Base-by-base conservation (phyloP, 2,329 filamentous ascomycete genomes). In the Botrytis galanthina region DNA sequence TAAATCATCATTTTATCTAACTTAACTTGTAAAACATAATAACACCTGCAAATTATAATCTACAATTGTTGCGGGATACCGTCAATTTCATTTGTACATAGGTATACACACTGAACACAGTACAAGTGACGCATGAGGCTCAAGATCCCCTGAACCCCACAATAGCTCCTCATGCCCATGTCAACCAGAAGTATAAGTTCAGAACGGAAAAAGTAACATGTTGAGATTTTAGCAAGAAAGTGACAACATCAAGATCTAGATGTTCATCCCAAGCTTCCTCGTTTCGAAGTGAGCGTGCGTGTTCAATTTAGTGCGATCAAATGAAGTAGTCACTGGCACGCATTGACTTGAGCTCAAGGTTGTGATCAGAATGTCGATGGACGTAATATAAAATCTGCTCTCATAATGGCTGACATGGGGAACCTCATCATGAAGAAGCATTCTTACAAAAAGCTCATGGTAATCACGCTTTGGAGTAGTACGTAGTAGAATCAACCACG, bases 111-210 rank as follows among this genome's bases (percentile, higher is more conserved):
- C 26, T 9, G 14, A 3, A 42, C 37, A n/a, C 5, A 16, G 35
- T 16, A 61, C 59, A 61, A 61, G 35, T 39, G 59, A 61, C 59
- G 35, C 59, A 61, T 61, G 59, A 61, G 59, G 60, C 37, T 39
- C 60, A 62, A 62, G 60, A 62, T 39, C 22, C 60, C 35, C 20
- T 61, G 12, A 37, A 18, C 59, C 60, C 60, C 60, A 39, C 60
- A 62, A 39, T n/a, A n/a, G 35, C 59, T 61, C 26, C 26, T n/a
- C 39, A 9, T 18, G 35, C 35, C 22, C 32, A 61, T 39, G 59
- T 61, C 32, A 57, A 54, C n/a, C 51, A 29, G 7, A 57, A 57
- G n/a, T 18, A n/a, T 16, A 54, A 51, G 48, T 57, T 4, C 8
- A 61, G 59, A 61, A n/a, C 8, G 22, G 22, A 18, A 26, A 39